Evolutionary conservation across 2,329 filamentous ascomycete species (phyloP).

Genomic region (Biscogniauxia sp.): DNA sequence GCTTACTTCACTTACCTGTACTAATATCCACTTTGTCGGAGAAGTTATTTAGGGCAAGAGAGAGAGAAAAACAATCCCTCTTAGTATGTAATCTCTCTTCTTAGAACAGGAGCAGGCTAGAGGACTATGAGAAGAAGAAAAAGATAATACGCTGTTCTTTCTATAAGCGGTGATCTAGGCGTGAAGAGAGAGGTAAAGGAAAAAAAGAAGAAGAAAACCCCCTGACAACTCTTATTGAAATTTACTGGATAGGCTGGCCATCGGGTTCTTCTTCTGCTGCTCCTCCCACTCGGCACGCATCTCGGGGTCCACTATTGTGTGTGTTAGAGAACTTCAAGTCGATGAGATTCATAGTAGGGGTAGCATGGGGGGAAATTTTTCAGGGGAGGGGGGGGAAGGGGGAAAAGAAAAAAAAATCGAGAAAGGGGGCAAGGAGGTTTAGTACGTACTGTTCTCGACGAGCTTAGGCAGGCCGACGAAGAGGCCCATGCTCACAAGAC

Average conservation of each 20-base stretch:
- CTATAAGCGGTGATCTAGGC: background rate
- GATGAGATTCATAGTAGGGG: background rate
- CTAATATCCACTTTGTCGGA: too few species aligned
- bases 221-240: background rate
- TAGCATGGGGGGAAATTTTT: background rate
- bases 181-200: background rate
- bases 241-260: conserved; percentile 55
- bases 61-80: too few species aligned
- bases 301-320: conserved; percentile 84
- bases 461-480: conserved; percentile 94
- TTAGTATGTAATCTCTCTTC: too few species aligned
- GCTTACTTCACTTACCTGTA: too few species aligned
- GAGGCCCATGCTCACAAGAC: conserved; percentile 74
- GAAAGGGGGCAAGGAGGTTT: conserved; percentile 1
- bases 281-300: conserved; percentile 90
- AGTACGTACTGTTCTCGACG: conserved; percentile 83
- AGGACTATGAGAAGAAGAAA: too few species aligned
- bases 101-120: too few species aligned
- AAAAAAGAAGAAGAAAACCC: background rate
- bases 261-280: conserved; percentile 73
- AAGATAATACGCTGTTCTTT: too few species aligned
- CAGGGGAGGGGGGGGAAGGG: too few species aligned
- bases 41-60: too few species aligned
- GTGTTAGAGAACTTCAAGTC: background rate
- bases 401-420: background rate